Evolutionary conservation across 2,329 filamentous ascomycete species (phyloP), one percentile per base, ranked within the genome.

Genomic region (Fusarium xylarioides): DNA sequence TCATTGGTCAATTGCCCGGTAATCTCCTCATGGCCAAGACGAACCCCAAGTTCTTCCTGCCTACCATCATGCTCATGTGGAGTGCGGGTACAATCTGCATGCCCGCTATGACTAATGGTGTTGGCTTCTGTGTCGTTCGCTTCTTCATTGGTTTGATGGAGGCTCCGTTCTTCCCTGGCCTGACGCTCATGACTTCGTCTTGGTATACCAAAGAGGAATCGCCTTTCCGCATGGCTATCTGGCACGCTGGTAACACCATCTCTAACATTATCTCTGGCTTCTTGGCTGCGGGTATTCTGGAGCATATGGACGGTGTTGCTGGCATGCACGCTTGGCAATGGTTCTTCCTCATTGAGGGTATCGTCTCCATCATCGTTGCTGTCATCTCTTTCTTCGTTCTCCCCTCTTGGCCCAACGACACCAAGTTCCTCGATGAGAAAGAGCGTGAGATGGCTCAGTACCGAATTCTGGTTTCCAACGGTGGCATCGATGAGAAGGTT

Each of bases 151-250:
- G 80, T 1, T 21, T 82, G 32, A 77, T 78, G 26, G 81, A 82
- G 46, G 81, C 79, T 1, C 80, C 80, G 0, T 87, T 87, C 75
- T 82, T 87, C 16, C 86, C 87, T 0, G 66, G 66, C 37, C 56
- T 68, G 37, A 68, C 66, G 0, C 64, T 68, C 4, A 63, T 85
- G 75, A 82, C 82, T 14, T 85, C 83, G 1, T 85, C 83, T 2
- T 86, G 85, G 85, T 86, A 86, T 57, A 86, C 82, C 4, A 84
- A 84, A 54, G 76, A 81, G 32, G 84, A 86, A 62, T 78, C 81
- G 6, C 84, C 83, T 0, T 80, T 83, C 26, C 79, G 85, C 0
- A 86, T 85, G 77, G 84, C 81, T 5, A 81, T 86, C 15, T 82
- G 85, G 78, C 84, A 85, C 70, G 84, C 83, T 6, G 85, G 84